Evolutionary conservation across 2,329 filamentous ascomycete species (phyloP).

Genomic region (Thelonectria rubi): DNA sequence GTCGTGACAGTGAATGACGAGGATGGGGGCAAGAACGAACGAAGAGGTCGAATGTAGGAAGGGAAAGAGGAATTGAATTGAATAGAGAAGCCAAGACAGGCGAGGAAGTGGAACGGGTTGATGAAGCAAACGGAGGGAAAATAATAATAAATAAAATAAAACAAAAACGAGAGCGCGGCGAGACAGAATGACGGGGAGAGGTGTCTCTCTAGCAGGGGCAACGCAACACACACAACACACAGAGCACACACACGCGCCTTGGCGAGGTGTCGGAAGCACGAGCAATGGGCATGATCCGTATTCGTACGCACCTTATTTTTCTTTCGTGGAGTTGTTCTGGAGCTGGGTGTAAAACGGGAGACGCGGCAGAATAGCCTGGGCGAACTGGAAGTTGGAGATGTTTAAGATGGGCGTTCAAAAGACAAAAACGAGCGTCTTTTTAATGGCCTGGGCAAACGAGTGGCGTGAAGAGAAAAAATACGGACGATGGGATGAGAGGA

Average conservation of each 20-base stretch:
- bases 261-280: constrained; percentile 32
- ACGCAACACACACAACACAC: constrained; percentile 16
- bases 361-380: constrained; percentile 27
- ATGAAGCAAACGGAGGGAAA: constrained; percentile 24
- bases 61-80: constrained; percentile 12
- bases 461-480: constrained; percentile 49
- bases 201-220: constrained; percentile 35
- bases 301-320: constrained; percentile 39
- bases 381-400: constrained; percentile 34
- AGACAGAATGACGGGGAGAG: constrained; percentile 31
- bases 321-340: constrained; percentile 25
- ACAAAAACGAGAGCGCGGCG: constrained; percentile 25
- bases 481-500: constrained; percentile 41
- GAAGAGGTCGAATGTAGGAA: background rate
- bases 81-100: constrained; percentile 12
- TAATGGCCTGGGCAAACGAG: constrained; percentile 49
- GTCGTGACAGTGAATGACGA: constrained; percentile 7
- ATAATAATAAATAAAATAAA: constrained; percentile 12
- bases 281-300: background rate
- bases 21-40: constrained; percentile 18
- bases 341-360: constrained; percentile 28
- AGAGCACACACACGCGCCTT: constrained; percentile 25
- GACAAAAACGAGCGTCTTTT: constrained; percentile 42
- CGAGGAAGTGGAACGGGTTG: constrained; percentile 24
- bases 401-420: constrained; percentile 33